These are phyloP conservation scores for Amphicarpaea edgeworthii DNA, from an alignment of 306 rosid genomes.

Conservation along the genomic window DNA sequence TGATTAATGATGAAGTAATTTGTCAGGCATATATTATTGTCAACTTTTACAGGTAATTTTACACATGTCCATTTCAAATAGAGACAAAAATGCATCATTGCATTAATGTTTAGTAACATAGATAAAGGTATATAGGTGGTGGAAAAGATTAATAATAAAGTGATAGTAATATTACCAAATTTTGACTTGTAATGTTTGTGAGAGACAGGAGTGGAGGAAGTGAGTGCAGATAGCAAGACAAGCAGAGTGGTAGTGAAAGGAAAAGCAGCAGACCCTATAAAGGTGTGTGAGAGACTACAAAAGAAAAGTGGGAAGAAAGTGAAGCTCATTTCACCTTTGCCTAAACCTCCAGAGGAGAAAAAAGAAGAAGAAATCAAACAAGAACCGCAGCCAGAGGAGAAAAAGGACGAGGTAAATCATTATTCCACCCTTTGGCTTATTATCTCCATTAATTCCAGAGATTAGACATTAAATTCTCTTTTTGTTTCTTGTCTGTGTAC, in stretches of 20 bases:
- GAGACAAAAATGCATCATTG: slow-evolving; percentile 47
- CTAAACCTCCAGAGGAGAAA: slow-evolving; percentile 71
- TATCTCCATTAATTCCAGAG: background rate
- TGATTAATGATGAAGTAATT: slow-evolving; percentile 36
- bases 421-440: background rate
- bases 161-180: background rate
- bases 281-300: slow-evolving; percentile 82
- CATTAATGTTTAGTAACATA: slow-evolving; percentile 15
- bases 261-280: slow-evolving; percentile 86
- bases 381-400: slow-evolving; percentile 59
- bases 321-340: slow-evolving; percentile 87
- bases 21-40: slow-evolving; percentile 36
- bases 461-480: background rate
- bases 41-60: slow-evolving; percentile 16
- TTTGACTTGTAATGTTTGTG: background rate
- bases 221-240: slow-evolving; percentile 71
- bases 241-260: slow-evolving; percentile 89
- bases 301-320: slow-evolving; percentile 94
- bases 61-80: slow-evolving; percentile 34
- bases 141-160: slow-evolving; percentile 7
- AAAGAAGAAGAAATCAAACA: slow-evolving; percentile 57
- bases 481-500: background rate
- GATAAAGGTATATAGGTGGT: slow-evolving; percentile 24
- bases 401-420: slow-evolving; percentile 82
- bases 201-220: slow-evolving; percentile 82